Conservation (phyloP, 1,284 basidiomycete species). For the Termitomyces sp. region DNA sequence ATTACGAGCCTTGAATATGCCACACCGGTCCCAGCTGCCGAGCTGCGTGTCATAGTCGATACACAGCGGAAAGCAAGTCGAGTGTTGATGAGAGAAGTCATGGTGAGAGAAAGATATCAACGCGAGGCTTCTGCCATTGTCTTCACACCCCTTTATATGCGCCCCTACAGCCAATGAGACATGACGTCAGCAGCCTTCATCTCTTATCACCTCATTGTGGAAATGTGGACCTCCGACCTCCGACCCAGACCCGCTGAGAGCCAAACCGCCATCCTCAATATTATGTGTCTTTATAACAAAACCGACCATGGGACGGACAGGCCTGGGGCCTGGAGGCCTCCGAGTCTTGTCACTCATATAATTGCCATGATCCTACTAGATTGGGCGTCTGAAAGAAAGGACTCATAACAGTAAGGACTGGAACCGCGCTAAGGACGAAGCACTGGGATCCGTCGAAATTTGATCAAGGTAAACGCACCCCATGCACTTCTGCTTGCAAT, state of each 20-base stretch:
- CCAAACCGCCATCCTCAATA: no score
- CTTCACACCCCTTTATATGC: conserved; percentile 11
- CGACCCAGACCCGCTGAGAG: no score
- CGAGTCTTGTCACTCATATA: no score
- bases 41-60: conserved; percentile 2
- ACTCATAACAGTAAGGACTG: no score
- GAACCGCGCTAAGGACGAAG: not conserved
- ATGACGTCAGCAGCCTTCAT: conserved; percentile 13
- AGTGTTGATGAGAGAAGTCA: conserved; percentile 11
- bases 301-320: no score
- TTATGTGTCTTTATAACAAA: no score
- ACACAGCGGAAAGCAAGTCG: conserved; percentile 6
- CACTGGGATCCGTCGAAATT: not conserved
- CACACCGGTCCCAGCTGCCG: not conserved
- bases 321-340: no score
- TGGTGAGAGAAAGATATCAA: conserved; percentile 6
- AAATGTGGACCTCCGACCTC: not conserved
- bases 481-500: no score
- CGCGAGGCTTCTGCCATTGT: not conserved
- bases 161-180: conserved; percentile 11
- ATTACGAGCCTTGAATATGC: conserved; percentile 13
- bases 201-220: not conserved
- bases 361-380: no score
- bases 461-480: not conserved
- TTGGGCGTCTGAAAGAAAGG: no score